Evolutionary conservation across 1,284 basidiomycete genomes (phyloP), one percentile per base, ranked within the genome.

Genomic region (Phellopilus nigrolimitatus): DNA sequence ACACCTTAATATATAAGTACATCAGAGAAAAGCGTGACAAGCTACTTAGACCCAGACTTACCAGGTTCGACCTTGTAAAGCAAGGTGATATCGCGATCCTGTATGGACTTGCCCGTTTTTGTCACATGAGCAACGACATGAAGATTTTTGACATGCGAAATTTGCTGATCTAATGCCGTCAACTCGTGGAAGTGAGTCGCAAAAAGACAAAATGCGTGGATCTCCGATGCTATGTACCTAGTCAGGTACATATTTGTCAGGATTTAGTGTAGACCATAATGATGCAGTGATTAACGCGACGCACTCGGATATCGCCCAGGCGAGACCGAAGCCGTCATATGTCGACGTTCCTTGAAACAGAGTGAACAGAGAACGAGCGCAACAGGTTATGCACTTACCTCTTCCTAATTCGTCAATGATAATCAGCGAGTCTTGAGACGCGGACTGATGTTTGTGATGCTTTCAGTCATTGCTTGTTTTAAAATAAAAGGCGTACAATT

Each of bases 161-260:
- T 75, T 67, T 95, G 82, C 65, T 92, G 84, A 48, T 94, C 89
- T 9, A 99, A 77, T 0, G 88, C 84, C 0, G 97, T 99, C 15
- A 99, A 75, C 65, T 99, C 97, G 68, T 99, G 95, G 71, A 98
- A 99, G 66, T 99, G 95, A 0, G 95, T 97, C 0, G 97, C 97
- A 62, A 99, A 99, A 4, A 99, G 75, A 63, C 93, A 97, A 68
- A 95, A 95, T 2, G 91, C 90, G 55, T 86, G 86, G 40, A 98
- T 95, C 58, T 91, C 76, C 1, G 86, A 90, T 1, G 93, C 92
- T 57, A 99, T 97, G 64, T 95, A 88, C 67, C 92, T 95, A 45
- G 7, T 15, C 82, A 76, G 12, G 6, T 30, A 30, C 12, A 37
- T 15, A 17, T 17, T 17, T 7, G 34, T 37, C 8, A 37, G 34